These are phyloP conservation scores for Pseudognaphalium luteoalbum DNA, from an alignment of 129 eudicot genomes.

Conservation along the genomic window DNA sequence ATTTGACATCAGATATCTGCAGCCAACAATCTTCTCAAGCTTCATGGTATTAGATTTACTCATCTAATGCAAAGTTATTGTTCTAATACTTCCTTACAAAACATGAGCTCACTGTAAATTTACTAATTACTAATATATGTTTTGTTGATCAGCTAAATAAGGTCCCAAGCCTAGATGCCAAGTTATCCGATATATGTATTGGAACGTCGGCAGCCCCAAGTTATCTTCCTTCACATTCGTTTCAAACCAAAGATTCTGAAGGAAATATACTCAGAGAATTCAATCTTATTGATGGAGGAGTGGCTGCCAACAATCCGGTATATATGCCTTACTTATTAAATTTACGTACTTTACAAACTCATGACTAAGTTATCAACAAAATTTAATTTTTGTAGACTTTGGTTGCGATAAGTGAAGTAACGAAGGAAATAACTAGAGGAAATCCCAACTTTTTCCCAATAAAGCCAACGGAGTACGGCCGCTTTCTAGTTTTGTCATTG, in stretches of 20 bases:
- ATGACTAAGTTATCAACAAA: too few relatives aligned
- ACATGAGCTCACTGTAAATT: background rate
- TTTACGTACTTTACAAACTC: too few relatives aligned
- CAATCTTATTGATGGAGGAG: constrained; percentile 59
- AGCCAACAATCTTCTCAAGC: constrained; percentile 57
- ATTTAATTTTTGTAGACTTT: constrained; percentile 22
- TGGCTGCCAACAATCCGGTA: constrained; percentile 52
- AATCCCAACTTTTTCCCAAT: background rate
- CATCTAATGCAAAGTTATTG: background rate
- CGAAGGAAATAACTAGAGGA: constrained; percentile 26
- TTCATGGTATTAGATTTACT: constrained; percentile 36
- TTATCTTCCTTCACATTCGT: constrained; percentile 43
- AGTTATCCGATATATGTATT: constrained; percentile 46
- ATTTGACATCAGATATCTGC: constrained; percentile 52
- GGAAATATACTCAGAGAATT: constrained; percentile 30
- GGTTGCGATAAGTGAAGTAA: constrained; percentile 41
- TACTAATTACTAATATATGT: background rate
- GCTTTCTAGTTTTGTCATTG: constrained; percentile 42
- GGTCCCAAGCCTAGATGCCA: constrained; percentile 44
- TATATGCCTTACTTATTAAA: too few relatives aligned
- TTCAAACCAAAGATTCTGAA: constrained; percentile 22
- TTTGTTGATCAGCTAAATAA: constrained; percentile 33
- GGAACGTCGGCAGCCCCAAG: constrained; percentile 57
- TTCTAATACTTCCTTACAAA: background rate
- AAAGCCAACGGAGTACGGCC: constrained; percentile 29